Percentiles rank a stretch among this genome's conserved stretches.
phyloP scores from a whole-genome alignment of 805 yeast genomes.

The Lipomyces orientalis region DNA sequence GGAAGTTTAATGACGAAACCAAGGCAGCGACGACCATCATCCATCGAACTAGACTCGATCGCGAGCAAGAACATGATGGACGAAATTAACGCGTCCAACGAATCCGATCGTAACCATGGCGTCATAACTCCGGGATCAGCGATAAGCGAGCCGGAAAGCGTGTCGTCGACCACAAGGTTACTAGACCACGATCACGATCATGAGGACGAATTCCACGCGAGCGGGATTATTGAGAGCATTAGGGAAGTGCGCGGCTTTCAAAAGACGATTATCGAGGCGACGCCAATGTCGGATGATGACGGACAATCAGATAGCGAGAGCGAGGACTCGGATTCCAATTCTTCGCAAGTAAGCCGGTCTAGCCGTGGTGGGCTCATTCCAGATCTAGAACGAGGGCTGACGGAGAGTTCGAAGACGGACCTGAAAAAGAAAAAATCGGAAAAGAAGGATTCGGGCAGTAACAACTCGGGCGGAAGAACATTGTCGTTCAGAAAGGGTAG shows the following conservation, averaged over 20 bases:
- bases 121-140: slow-evolving; percentile 22
- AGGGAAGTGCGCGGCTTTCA: slow-evolving; percentile 83
- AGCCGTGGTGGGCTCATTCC: slow-evolving; percentile 7
- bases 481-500: slow-evolving; percentile 20
- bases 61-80: not conserved
- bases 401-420: not conserved
- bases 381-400: slow-evolving; percentile 16
- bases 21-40: slow-evolving; percentile 22
- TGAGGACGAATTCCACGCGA: slow-evolving; percentile 47
- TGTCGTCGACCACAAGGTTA: slow-evolving; percentile 24
- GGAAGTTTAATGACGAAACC: slow-evolving; percentile 1
- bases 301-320: slow-evolving; percentile 8
- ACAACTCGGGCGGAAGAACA: not conserved
- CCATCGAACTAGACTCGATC: slow-evolving; percentile 30
- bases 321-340: slow-evolving; percentile 3
- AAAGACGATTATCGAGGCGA: slow-evolving; percentile 75
- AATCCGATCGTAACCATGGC: not conserved
- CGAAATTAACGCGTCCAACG: not conserved
- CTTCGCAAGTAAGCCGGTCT: slow-evolving; percentile 1
- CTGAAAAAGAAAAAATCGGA: slow-evolving; percentile 12
- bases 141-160: slow-evolving; percentile 14
- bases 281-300: slow-evolving; percentile 28
- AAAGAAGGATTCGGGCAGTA: not conserved
- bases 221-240: slow-evolving; percentile 79
- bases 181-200: slow-evolving; percentile 17